Evolutionary conservation across 202 grass and related monocot genomes (phyloP).

Genomic region (Zizania palustris): DNA sequence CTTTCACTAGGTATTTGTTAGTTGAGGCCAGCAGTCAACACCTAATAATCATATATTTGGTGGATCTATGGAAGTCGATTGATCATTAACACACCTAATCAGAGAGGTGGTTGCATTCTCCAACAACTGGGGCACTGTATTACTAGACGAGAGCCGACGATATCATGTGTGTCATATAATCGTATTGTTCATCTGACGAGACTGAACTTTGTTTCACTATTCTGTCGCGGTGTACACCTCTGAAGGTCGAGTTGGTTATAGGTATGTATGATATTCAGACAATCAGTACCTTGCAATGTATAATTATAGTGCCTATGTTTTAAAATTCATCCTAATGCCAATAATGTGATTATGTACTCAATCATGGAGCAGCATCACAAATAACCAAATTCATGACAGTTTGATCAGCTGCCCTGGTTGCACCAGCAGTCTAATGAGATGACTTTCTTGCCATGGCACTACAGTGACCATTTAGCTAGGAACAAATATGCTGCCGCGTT

Average conservation of each 20-base stretch:
- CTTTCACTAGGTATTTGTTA: constrained; percentile 12
- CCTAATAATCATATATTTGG: not conserved
- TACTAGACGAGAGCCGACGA: not conserved
- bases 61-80: constrained; percentile 12
- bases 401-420: not conserved
- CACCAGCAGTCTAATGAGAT: not conserved
- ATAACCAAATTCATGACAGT: not conserved
- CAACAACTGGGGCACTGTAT: constrained; percentile 31
- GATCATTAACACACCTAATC: not conserved
- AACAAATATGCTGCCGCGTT: no score
- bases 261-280: not conserved
- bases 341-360: not conserved
- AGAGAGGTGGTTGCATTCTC: constrained; percentile 14
- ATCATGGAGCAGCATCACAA: not conserved
- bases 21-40: not conserved
- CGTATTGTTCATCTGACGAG: no score
- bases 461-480: not conserved
- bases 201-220: no score
- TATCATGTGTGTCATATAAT: no score
- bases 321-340: constrained; percentile 30
- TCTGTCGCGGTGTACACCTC: not conserved
- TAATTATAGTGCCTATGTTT: not conserved
- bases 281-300: not conserved
- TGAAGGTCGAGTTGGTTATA: no score
- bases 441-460: constrained; percentile 17